Base-by-base conservation (phyloP, 139 green algal genomes). In the Klebsormidium nitens region DNA sequence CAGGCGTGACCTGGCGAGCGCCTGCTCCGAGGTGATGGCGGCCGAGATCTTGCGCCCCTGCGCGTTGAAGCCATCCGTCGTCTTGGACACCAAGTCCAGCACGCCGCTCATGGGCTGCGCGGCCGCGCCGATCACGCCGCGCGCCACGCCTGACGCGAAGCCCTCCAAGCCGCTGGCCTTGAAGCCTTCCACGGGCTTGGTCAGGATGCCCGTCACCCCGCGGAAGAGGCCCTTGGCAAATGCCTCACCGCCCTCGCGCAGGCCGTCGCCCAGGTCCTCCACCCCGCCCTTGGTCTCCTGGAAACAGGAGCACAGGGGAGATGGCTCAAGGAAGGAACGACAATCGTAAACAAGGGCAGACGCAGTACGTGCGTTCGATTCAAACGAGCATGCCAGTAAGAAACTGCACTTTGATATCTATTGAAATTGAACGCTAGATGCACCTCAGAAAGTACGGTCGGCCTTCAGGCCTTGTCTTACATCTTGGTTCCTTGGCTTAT, bases 101-200 rank as follows among this genome's bases (percentile, higher is more conserved):
- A 80, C 74, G 14, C 91, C 90, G 46, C 82, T 88, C 6, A 76
- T 66, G 0, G 90, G 88, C 34, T 90, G 82, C 2, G 84, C 85
- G 5, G 87, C 83, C 2, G 76, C 86, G 5, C 91, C 91, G 4
- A 95, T 77, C 6, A 97, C 5, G 0, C 91, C 91, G 64, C 84
- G 81, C 19, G 74, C 87, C n/a, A 91, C 46, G 35, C 89, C 86
- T 50, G 49, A 47, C 35, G 80, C 26, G 61, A 93, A 90, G 32
- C 87, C 87, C 40, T 72, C 59, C 11, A 93, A 63, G 5, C 91
- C 91, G 5, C 77, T 68, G 48, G 79, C 47, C 71, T 87, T 73
- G 1, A 87, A 88, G 2, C 91, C 91, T 64, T 92, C 64, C 57
- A 95, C 17, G 11, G 91, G 91, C 75, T 91, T 89, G n/a, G 79